phyloP scores from a whole-genome alignment of 1,139 yeast genomes.

The Diutina ranongensis region DNA sequence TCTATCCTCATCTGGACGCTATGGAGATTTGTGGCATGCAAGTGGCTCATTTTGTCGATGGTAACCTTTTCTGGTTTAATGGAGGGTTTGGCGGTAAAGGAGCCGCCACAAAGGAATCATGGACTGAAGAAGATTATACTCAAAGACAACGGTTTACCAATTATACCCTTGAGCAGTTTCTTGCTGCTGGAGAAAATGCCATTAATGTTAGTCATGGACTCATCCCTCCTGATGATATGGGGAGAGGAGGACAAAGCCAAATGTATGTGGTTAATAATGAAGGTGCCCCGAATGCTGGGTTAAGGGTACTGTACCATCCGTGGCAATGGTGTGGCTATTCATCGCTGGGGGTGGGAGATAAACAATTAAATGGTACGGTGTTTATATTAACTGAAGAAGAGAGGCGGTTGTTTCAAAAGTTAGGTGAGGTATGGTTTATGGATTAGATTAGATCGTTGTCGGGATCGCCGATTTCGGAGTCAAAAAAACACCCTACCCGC shows the following conservation, averaged over 20 bases:
- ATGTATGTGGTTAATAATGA: not conserved
- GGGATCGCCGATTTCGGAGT: too few relatives aligned
- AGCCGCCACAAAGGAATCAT: not conserved
- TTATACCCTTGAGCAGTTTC: not conserved
- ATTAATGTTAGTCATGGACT: not conserved
- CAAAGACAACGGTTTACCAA: not conserved
- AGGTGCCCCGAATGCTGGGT: not conserved
- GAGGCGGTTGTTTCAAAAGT: not conserved
- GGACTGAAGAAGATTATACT: not conserved
- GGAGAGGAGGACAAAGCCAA: not conserved
- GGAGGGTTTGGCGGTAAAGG: not conserved
- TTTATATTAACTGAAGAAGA: not conserved
- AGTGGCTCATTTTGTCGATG: not conserved
- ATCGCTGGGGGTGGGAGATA: not conserved
- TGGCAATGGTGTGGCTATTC: not conserved
- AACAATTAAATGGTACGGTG: not conserved
- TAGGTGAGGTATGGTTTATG: not conserved
- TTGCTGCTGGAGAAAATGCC: not conserved
- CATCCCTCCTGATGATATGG: not conserved
- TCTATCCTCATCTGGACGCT: not conserved
- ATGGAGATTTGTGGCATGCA: not conserved
- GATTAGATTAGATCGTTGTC: too few relatives aligned
- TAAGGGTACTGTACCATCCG: not conserved
- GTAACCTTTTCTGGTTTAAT: not conserved
- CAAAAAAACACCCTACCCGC: too few relatives aligned